Base-by-base conservation (phyloP, 106 monocot genomes). In the Dactylorhiza incarnata region DNA sequence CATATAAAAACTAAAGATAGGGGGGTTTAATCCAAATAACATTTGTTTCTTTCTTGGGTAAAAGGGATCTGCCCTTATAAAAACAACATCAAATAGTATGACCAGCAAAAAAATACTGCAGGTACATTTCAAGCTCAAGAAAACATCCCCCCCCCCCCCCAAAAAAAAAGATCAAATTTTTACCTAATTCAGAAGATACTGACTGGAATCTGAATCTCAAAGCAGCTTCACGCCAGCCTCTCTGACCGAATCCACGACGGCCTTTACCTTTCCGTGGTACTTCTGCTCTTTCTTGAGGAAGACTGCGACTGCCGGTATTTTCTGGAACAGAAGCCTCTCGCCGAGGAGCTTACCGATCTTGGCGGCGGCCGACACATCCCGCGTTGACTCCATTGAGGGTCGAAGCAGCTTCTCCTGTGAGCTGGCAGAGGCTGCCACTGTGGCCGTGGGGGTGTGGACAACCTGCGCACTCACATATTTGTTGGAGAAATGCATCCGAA, bases 191-290 rank as follows among this genome's bases (percentile, higher is more conserved):
- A 37, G 37, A 3, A 37, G 37, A 37, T 37, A 37, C 37, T 37
- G 37, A 37, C 37, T 37, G 37, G 59, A 20, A 61, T 7, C 6
- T 44, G 37, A 45, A 45, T 9, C 69, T 88, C 80, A 92, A 17
- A 92, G 81, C 14, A 95, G 84, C 77, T 95, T 88, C 68, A 95
- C 87, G 4, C 95, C 95, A 50, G 81, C 83, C 59, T 88, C 89
- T 75, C 88, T 87, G 46, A 95, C 68, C 7, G 87, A 86, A 75
- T 95, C 95, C 13, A 95, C 83, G 14, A 92, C 83, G 17, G 92
- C 95, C 84, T 88, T 95, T 9, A 92, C 87, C 77, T 95, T 95
- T 10, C 95, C 95, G 52, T 95, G 95, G 53, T 95, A 95, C 74
- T 81, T 87, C 83, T 95, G 95, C 54, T 92, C 91, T 54, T 87